These are phyloP conservation scores for Carex arenaria DNA, from an alignment of 202 grass and related monocot genomes.

Conservation along the genomic window DNA sequence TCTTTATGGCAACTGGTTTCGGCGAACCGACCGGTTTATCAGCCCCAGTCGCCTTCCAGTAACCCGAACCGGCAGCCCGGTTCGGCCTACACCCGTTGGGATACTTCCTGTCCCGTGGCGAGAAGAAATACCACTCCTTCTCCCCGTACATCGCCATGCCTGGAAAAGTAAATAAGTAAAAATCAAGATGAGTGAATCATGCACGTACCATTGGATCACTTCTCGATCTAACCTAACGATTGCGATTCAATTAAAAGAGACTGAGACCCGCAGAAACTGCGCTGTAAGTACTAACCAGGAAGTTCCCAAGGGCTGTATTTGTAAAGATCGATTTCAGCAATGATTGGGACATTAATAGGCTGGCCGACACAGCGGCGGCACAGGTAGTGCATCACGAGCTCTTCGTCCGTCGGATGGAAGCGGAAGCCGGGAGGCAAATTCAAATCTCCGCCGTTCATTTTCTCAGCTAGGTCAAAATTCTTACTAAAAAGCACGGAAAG, in stretches of 20 bases:
- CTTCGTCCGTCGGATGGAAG: slow-evolving; percentile 92
- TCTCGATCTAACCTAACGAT: background rate
- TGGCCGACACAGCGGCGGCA: slow-evolving; percentile 65
- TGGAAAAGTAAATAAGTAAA: background rate
- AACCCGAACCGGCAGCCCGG: slow-evolving; percentile 56
- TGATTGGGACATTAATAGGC: slow-evolving; percentile 43
- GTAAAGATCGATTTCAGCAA: slow-evolving; percentile 89
- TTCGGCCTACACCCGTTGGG: slow-evolving; percentile 71
- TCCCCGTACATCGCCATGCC: slow-evolving; percentile 44
- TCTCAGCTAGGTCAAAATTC: background rate
- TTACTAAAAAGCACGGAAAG: background rate
- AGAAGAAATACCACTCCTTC: slow-evolving; percentile 96
- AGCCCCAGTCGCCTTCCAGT: slow-evolving; percentile 88
- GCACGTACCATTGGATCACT: background rate
- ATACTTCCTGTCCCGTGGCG: slow-evolving; percentile 69
- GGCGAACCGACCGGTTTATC: slow-evolving; percentile 76
- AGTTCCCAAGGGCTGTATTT: slow-evolving; percentile 70
- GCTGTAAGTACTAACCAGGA: slow-evolving; percentile 28
- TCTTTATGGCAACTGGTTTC: slow-evolving; percentile 70
- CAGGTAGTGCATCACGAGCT: slow-evolving; percentile 84
- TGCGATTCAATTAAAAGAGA: background rate
- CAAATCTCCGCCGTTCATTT: slow-evolving; percentile 58
- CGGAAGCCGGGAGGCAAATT: slow-evolving; percentile 78
- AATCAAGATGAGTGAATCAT: background rate
- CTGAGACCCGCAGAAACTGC: background rate